These are phyloP conservation scores for Silene uniflora DNA, from an alignment of 148 eudicot species.

Conservation along the genomic window DNA sequence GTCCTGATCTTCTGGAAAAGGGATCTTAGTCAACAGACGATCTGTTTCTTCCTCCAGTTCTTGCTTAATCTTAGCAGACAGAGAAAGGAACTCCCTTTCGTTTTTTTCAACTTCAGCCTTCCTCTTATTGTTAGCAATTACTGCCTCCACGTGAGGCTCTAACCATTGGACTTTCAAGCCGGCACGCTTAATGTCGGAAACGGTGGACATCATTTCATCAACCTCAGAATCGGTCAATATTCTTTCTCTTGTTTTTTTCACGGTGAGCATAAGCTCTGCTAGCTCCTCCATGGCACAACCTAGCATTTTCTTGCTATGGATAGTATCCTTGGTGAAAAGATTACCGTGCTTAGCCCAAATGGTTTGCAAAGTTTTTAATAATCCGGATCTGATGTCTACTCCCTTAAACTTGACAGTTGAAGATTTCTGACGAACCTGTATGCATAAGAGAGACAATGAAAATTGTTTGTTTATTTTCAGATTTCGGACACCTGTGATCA, in stretches of 20 bases:
- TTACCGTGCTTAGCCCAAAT: constrained; percentile 16
- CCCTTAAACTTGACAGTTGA: constrained; percentile 12
- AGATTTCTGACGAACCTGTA: background rate
- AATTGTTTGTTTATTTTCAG: background rate
- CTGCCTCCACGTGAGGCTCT: constrained; percentile 7
- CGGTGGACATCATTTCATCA: background rate
- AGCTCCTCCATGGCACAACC: constrained; percentile 18
- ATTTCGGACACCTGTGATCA: background rate
- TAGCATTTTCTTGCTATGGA: constrained; percentile 6
- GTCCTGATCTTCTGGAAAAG: constrained; percentile 9
- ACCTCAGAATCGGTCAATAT: constrained; percentile 12
- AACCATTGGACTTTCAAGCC: constrained; percentile 24
- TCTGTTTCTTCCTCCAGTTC: constrained; percentile 2
- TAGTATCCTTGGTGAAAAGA: constrained; percentile 12
- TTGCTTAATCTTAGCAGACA: constrained; percentile 13
- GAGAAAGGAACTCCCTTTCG: constrained; percentile 16
- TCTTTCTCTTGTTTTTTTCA: constrained; percentile 15
- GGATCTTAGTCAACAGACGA: constrained; percentile 11
- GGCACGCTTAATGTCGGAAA: constrained; percentile 13
- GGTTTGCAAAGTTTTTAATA: constrained; percentile 19
- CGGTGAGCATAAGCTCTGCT: constrained; percentile 17
- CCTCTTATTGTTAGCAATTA: background rate
- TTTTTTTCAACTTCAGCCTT: constrained; percentile 14
- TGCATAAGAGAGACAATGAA: background rate
- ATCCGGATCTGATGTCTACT: constrained; percentile 11